Percentiles rank a stretch among this genome's conserved stretches.
Evolutionary conservation across 2,329 filamentous ascomycete genomes (phyloP).

Genomic region (Neonectria ditissima): DNA sequence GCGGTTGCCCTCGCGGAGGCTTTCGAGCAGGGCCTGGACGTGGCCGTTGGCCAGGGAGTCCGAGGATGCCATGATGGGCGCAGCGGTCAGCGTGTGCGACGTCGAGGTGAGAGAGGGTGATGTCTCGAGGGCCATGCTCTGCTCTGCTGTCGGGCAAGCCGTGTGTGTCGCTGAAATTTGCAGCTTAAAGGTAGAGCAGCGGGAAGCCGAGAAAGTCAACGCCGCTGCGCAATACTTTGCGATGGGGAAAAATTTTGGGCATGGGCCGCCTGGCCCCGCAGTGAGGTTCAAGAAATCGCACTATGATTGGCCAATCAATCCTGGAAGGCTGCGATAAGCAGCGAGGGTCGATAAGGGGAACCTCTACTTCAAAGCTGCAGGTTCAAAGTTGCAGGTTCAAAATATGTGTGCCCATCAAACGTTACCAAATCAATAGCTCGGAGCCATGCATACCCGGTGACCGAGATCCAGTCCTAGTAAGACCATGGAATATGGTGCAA

Average conservation of each 20-base stretch:
- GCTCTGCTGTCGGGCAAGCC: constrained; percentile 15
- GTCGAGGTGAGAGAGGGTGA: constrained; percentile 73
- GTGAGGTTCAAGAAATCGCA: background rate
- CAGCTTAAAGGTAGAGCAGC: constrained; percentile 17
- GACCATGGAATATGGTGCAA: background rate
- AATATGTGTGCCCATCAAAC: background rate
- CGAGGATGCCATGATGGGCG: constrained; percentile 57
- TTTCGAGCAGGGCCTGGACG: constrained; percentile 66
- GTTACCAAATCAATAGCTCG: background rate
- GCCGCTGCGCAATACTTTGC: constrained; percentile 16
- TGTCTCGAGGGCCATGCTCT: constrained; percentile 56
- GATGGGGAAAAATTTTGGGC: constrained; percentile 45
- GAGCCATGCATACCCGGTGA: background rate
- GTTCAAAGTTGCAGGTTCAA: background rate
- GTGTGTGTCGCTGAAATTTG: constrained; percentile 29
- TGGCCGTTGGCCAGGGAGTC: constrained; percentile 52
- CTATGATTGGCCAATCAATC: constrained; percentile 39
- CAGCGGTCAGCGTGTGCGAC: constrained; percentile 71
- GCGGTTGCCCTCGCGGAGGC: constrained; percentile 69
- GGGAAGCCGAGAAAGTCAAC: constrained; percentile 34
- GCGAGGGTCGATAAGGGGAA: constrained; percentile 3
- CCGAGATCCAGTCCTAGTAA: background rate
- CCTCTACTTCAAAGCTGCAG: background rate
- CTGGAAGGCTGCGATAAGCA: constrained; percentile 25
- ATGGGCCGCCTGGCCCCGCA: constrained; percentile 38